Conservation (phyloP, 495 filamentous ascomycete genomes). For the Extremus antarcticus region DNA sequence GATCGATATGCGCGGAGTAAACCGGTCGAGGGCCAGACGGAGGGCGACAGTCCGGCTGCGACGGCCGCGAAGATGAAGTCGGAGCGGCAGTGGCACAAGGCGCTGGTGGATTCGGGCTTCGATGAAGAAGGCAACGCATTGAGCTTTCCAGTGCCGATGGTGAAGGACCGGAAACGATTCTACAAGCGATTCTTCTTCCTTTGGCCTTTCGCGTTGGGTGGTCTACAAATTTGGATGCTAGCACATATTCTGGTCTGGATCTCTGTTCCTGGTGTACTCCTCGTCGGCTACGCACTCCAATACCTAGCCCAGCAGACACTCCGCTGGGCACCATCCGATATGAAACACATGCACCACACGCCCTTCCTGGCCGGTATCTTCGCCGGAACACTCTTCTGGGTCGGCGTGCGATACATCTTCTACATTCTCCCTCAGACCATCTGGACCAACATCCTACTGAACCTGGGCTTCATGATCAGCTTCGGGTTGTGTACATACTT, state of each 20-base stretch:
- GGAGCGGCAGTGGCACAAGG: conserved; percentile 65
- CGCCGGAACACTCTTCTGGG: conserved; percentile 73
- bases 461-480: conserved; percentile 57
- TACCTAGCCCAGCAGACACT: conserved; percentile 67
- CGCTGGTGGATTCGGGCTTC: conserved; percentile 75
- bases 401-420: conserved; percentile 64
- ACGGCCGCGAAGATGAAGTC: conserved; percentile 88
- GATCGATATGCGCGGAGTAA: conserved; percentile 80
- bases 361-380: conserved; percentile 92
- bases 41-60: conserved; percentile 75
- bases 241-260: conserved; percentile 63
- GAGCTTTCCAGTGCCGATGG: conserved; percentile 42
- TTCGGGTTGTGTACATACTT: conserved; percentile 67
- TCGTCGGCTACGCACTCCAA: conserved; percentile 61
- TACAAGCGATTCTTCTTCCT: conserved; percentile 84
- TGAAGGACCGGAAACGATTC: conserved; percentile 59
- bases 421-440: conserved; percentile 57
- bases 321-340: conserved; percentile 69
- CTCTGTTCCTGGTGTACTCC: conserved; percentile 57
- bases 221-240: conserved; percentile 57
- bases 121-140: conserved; percentile 64
- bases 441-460: conserved; percentile 50
- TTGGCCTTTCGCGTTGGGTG: conserved; percentile 70
- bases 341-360: conserved; percentile 82
- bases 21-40: conserved; percentile 25